These are phyloP conservation scores for Dryas alaskensis DNA, from an alignment of 306 rosid genomes.

Conservation along the genomic window DNA sequence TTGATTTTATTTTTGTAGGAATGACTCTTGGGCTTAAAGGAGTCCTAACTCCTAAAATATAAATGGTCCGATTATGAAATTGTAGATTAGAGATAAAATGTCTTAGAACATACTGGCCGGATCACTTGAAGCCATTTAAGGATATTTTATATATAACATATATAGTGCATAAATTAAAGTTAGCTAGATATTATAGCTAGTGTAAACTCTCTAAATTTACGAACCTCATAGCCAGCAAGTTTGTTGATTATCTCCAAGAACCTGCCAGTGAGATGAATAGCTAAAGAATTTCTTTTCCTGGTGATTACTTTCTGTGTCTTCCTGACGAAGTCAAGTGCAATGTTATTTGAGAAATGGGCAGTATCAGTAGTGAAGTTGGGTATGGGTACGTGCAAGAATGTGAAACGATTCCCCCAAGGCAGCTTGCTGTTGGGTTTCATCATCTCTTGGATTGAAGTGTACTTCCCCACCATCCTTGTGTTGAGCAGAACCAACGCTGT, in stretches of 20 bases:
- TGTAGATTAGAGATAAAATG: no score
- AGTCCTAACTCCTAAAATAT: no score
- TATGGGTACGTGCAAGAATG: slow-evolving; percentile 50
- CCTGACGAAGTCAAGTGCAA: slow-evolving; percentile 40
- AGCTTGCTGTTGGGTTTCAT: slow-evolving; percentile 12
- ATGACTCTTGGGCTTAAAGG: no score
- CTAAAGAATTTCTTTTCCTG: slow-evolving; percentile 46
- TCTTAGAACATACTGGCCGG: no score
- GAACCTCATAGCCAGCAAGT: slow-evolving; percentile 48
- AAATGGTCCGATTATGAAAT: no score
- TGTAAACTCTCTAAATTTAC: background rate
- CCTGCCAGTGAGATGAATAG: slow-evolving; percentile 30
- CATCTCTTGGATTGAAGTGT: slow-evolving; percentile 52
- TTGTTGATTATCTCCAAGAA: slow-evolving; percentile 44
- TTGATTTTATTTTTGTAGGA: no score
- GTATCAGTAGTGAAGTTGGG: slow-evolving; percentile 28
- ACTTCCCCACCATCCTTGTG: slow-evolving; percentile 47
- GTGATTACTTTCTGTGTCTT: slow-evolving; percentile 38
- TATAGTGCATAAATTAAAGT: no score
- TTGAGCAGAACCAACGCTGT: slow-evolving; percentile 53
- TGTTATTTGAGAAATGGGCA: background rate
- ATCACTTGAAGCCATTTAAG: no score
- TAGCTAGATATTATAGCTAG: no score
- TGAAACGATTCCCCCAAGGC: slow-evolving; percentile 49
- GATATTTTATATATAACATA: no score